Base-by-base conservation (phyloP, 768 basidiomycete species). In the Ramaria sp. region DNA sequence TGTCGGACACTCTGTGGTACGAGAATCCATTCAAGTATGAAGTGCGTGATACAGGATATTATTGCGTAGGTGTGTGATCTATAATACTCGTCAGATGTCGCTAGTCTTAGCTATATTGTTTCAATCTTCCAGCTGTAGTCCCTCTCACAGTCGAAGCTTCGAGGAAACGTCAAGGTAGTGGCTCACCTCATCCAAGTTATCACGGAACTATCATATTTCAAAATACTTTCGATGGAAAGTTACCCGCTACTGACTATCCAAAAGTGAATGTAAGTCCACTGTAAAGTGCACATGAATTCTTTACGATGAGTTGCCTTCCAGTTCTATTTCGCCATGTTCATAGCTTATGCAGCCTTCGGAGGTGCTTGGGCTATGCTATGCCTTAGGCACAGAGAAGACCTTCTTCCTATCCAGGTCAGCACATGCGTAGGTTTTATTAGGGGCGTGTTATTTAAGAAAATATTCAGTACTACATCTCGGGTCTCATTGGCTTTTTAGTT, bases 181-280 rank as follows among this genome's bases (percentile, higher is more conserved):
- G 79, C 63, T 68, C 78, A 59, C 71, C 79, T 27, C 93, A 96
- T 63, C 84, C 92, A 24, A 73, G 76, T 18, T 97, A 92, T 67
- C 70, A 73, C 9, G 94, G 92, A 13, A 70, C 72, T 32, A 86
- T 97, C 36, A 71, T 87, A 44, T 98, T 99, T 74, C 78, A 76
- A 61, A 97, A 96, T 67, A 80, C 76, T 1, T 97, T 97, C 64
- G 73, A 85, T 25, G 96, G 96, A 18, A 80, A 87, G 65, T 74
- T 99, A 20, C 79, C 95, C 12, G 93, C 94, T 5, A 78, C 88
- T 5, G 96, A 99, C 66, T 96, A 97, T 67, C 96, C 96, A 10
- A 98, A 98, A 81, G 88, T 98, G 66, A 85, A 81, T 56, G 93
- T 96, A 66, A 62, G 32, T 13, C 32, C 32, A 34, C 32, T 34